Evolutionary conservation across 192 early-diverging fungal genomes (phyloP), one percentile per base, ranked within the genome.

Genomic region (Umbelopsis ramanniana): DNA sequence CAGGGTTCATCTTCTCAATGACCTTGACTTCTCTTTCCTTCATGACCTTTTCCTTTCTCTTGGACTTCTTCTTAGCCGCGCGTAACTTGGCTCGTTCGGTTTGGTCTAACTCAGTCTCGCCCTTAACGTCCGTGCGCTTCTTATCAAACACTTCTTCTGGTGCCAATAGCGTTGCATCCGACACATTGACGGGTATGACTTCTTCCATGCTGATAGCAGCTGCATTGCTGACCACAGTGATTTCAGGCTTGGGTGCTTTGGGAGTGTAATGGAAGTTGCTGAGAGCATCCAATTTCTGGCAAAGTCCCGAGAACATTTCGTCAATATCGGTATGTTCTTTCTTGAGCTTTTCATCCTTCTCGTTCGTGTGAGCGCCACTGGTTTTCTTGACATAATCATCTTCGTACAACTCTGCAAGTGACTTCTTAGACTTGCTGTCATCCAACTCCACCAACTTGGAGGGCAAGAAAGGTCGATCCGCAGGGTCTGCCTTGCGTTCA

Each of bases 201-300:
- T 99, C 97, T 81, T 99, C 97, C 93, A 98, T 94, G 66, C 88
- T 83, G 66, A 99, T 86, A 2, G 97, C 91, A 3, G 97, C 90
- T 35, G 93, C 90, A 53, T 89, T 90, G 26, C 87, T 83, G 53
- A 90, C 85, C 35, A 97, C 88, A 50, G 88, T 87, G 47, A 97
- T 85, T 67, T 97, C 95, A 8, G 90, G 79, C n/a, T 86, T 85
- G 38, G 85, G 78, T 7, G 91, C 86, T 70, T 94, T 91, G 43
- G 96, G 96, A 40, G 93, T 88, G 83, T 87, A 98, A 82, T 97
- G 94, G 89, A 92, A 97, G 86, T 97, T 97, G 80, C 91, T 92
- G 38, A 99, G 83, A 3, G 95, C 93, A 72, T 99, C 96, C 1
- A 99, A 85, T 77, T 95, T 91, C 53, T 85, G 75, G 79, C 91